A percentile compares a stretch with the other conserved stretches of the same genome.
Conservation (phyloP, 345 rosid genomes). For the Dipteronia sinensis region DNA sequence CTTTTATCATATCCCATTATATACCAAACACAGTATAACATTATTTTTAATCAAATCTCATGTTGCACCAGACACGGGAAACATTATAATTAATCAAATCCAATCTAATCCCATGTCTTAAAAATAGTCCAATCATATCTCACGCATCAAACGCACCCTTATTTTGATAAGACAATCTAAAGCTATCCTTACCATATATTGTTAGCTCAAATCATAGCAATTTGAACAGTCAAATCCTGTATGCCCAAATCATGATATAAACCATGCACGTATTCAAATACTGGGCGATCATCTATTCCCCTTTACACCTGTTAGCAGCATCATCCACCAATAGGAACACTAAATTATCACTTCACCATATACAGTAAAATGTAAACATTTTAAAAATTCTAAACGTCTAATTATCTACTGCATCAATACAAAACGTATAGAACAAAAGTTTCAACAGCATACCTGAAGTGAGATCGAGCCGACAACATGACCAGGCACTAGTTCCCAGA, state of each 20-base stretch:
- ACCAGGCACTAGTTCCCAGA: constrained; percentile 97
- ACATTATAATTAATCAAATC: too few species aligned
- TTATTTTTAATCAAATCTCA: too few species aligned
- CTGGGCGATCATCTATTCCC: constrained; percentile 57
- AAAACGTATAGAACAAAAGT: background rate
- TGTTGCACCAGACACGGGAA: too few species aligned
- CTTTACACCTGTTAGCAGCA: constrained; percentile 55
- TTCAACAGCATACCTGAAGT: constrained; percentile 52
- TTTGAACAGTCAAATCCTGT: constrained; percentile 83
- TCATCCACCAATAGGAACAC: constrained; percentile 8
- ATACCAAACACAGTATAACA: too few species aligned
- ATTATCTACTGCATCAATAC: background rate
- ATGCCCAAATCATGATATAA: constrained; percentile 83
- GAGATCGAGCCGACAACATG: constrained; percentile 83
- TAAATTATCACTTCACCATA: background rate
- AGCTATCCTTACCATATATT: constrained; percentile 9
- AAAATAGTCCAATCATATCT: too few species aligned
- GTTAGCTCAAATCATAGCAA: constrained; percentile 28
- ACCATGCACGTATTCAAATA: constrained; percentile 61
- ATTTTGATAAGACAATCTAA: background rate
- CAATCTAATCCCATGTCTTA: too few species aligned
- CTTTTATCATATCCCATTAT: too few species aligned
- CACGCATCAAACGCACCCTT: too few species aligned
- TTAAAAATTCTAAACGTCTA: background rate
- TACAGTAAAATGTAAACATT: background rate